Evolutionary conservation across 306 rosid genomes (phyloP).

Genomic region (Hippophae rhamnoides): DNA sequence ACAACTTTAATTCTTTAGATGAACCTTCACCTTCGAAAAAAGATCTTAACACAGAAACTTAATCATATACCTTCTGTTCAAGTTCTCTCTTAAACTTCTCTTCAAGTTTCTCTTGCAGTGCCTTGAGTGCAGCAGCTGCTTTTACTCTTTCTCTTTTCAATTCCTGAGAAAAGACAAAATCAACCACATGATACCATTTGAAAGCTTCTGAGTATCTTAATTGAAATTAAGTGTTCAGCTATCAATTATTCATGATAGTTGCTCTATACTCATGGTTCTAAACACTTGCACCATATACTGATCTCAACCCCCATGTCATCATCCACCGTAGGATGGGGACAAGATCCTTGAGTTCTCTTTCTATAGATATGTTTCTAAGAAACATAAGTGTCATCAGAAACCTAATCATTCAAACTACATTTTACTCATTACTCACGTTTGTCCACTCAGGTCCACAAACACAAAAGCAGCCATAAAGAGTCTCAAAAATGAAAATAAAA

Average conservation of each 20-base stretch:
- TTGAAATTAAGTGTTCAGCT: neutral
- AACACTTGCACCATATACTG: neutral
- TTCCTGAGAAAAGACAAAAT: slow-evolving; percentile 40
- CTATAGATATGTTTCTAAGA: too few species aligned
- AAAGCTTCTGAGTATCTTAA: neutral
- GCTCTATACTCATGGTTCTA: neutral
- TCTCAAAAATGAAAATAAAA: too few species aligned
- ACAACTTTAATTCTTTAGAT: slow-evolving; percentile 10
- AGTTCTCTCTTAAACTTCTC: slow-evolving; percentile 65
- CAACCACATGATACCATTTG: neutral
- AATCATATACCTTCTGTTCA: slow-evolving; percentile 58
- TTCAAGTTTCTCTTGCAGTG: slow-evolving; percentile 83
- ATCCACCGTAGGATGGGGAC: too few species aligned
- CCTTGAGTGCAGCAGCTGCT: slow-evolving; percentile 73
- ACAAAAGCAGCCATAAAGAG: too few species aligned
- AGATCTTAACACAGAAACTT: slow-evolving; percentile 14
- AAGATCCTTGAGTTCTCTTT: too few species aligned
- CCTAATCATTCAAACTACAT: too few species aligned
- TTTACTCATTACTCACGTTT: too few species aligned
- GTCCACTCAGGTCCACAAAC: too few species aligned
- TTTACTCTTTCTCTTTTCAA: slow-evolving; percentile 74
- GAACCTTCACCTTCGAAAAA: slow-evolving; percentile 11
- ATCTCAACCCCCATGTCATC: too few species aligned
- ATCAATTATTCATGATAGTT: neutral
- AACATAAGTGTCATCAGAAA: too few species aligned